Percentiles rank a stretch among this genome's conserved stretches.
Conservation (phyloP, 192 early-diverging fungal species). For the Entomortierella parvispora region DNA sequence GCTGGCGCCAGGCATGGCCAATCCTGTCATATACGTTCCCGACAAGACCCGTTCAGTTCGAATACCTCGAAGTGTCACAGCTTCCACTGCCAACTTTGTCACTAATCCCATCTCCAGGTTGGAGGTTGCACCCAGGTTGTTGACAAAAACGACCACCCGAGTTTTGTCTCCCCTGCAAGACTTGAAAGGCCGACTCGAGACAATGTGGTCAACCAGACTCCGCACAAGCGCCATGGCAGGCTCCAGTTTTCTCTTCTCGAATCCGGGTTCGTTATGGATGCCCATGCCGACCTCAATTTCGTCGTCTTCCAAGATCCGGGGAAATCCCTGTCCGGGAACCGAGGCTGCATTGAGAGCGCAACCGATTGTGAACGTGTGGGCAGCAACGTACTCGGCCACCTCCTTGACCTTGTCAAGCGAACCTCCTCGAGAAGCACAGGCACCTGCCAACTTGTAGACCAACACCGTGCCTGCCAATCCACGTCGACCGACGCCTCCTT, state of each 20-base stretch:
- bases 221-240: conserved; percentile 61
- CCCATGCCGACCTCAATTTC: conserved; percentile 78
- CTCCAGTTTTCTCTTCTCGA: conserved; percentile 60
- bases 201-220: conserved; percentile 64
- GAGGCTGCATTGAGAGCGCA: conserved; percentile 79
- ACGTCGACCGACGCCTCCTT: conserved; percentile 75
- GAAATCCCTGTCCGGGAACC: conserved; percentile 72
- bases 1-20: conserved; percentile 85
- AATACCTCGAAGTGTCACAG: conserved; percentile 38
- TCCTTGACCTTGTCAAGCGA: conserved; percentile 66
- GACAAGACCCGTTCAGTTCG: conserved; percentile 66
- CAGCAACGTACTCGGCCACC: conserved; percentile 64
- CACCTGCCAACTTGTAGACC: conserved; percentile 87
- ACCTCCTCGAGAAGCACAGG: conserved; percentile 68
- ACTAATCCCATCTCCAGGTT: conserved; percentile 77
- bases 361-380: conserved; percentile 82
- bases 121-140: conserved; percentile 85
- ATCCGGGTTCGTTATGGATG: conserved; percentile 89
- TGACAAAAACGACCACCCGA: conserved; percentile 76
- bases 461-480: conserved; percentile 84
- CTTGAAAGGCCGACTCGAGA: conserved; percentile 39
- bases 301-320: conserved; percentile 60
- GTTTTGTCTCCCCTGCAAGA: conserved; percentile 51
- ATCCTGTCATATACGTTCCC: conserved; percentile 81
- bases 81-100: conserved; percentile 74